Conservation (phyloP, 192 early-diverging fungal genomes). For the Piromyces finnis region DNA sequence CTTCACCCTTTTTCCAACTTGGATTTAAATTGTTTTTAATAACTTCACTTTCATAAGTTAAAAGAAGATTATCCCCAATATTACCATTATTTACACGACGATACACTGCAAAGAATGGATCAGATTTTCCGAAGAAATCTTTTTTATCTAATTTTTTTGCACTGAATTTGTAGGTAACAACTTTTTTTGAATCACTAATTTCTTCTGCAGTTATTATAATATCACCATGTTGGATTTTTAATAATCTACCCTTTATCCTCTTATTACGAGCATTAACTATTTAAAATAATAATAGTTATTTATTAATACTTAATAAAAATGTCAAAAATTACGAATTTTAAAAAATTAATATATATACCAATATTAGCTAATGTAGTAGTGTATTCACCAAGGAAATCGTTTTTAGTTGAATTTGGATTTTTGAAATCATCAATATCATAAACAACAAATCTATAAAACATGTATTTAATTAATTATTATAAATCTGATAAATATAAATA, state of each 20-base stretch:
- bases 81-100: background rate
- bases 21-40: background rate
- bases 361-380: constrained; percentile 10
- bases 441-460: constrained; percentile 8
- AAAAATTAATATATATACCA: background rate
- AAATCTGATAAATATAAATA: background rate
- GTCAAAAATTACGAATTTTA: too few relatives aligned
- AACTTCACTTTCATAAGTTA: background rate
- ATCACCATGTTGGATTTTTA: constrained; percentile 11
- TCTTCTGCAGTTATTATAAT: constrained; percentile 19
- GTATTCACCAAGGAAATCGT: constrained; percentile 15
- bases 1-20: background rate
- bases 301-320: too few relatives aligned
- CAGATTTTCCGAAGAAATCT: background rate
- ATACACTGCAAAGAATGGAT: background rate
- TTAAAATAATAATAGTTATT: constrained; percentile 5
- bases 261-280: background rate
- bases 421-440: constrained; percentile 15
- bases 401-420: constrained; percentile 3
- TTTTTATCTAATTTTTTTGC: background rate
- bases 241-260: background rate
- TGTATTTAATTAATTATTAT: too few relatives aligned
- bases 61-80: background rate
- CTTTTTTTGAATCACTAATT: background rate
- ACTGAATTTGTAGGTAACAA: background rate